Conservation (phyloP, 1,284 basidiomycete genomes). For the Clitocybe nebularis region DNA sequence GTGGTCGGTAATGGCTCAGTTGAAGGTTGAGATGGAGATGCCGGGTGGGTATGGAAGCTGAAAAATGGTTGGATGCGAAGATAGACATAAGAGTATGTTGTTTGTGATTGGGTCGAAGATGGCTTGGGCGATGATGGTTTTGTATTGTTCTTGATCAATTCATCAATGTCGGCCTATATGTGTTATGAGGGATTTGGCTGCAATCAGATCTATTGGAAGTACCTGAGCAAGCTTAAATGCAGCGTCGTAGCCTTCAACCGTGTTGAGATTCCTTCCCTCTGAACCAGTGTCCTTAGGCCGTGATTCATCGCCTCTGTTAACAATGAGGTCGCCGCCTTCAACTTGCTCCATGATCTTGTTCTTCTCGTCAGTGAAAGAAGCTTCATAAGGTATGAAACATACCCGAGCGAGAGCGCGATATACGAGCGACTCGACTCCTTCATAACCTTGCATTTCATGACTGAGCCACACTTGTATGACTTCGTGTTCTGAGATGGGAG, state of each 20-base stretch:
- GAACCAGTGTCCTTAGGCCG: slow-evolving; percentile 51
- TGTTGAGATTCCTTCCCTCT: slow-evolving; percentile 70
- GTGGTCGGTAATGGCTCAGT: slow-evolving; percentile 24
- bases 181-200: slow-evolving; percentile 1
- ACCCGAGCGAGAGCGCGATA: slow-evolving; percentile 83
- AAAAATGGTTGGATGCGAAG: slow-evolving; percentile 90
- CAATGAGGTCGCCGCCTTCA: slow-evolving; percentile 86
- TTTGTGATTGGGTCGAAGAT: slow-evolving; percentile 60
- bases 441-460: slow-evolving; percentile 96
- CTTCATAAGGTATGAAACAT: slow-evolving; percentile 25
- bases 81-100: slow-evolving; percentile 89
- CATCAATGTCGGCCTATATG: slow-evolving; percentile 81
- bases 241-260: slow-evolving; percentile 80
- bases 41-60: slow-evolving; percentile 47
- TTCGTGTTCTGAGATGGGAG: slow-evolving; percentile 97
- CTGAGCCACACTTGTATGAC: slow-evolving; percentile 94
- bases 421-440: slow-evolving; percentile 93
- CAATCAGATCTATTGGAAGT: slow-evolving; percentile 14
- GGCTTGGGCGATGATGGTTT: slow-evolving; percentile 35
- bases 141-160: slow-evolving; percentile 62
- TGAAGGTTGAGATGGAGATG: slow-evolving; percentile 21
- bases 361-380: slow-evolving; percentile 2
- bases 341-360: slow-evolving; percentile 87
- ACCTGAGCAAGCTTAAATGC: slow-evolving; percentile 82
- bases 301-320: slow-evolving; percentile 80